phyloP scores from a whole-genome alignment of 805 yeast species.

The Candida mattraensis region DNA sequence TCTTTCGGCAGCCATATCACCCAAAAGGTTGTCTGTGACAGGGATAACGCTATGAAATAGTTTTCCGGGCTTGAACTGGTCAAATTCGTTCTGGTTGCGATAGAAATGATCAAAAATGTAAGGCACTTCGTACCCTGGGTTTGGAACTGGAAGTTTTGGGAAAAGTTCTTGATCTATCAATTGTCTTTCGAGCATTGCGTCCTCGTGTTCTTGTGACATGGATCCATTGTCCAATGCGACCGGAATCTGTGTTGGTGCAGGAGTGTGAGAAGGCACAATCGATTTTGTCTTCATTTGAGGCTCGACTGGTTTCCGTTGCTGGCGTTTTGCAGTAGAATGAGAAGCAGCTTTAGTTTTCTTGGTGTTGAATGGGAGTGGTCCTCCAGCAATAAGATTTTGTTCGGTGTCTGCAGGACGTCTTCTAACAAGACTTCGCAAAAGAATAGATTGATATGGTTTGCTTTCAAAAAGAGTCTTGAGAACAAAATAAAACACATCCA shows the following conservation, averaged over 20 bases:
- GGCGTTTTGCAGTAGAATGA: no score
- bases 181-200: not conserved
- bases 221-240: no score
- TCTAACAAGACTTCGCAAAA: slow-evolving; percentile 7
- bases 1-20: not conserved
- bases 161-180: not conserved
- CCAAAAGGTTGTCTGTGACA: not conserved
- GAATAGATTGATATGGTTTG: slow-evolving; percentile 17
- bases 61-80: slow-evolving; percentile 12
- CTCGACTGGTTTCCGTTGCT: no score
- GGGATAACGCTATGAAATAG: slow-evolving; percentile 8
- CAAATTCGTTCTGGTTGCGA: slow-evolving; percentile 9
- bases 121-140: not conserved
- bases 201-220: not conserved
- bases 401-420: no score
- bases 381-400: no score
- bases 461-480: slow-evolving; percentile 11
- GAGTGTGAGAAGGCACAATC: no score
- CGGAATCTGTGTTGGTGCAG: no score
- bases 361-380: no score
- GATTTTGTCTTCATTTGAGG: no score
- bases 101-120: slow-evolving; percentile 1
- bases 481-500: slow-evolving; percentile 14
- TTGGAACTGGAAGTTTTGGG: not conserved
- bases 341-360: no score